Evolutionary conservation across 331 rosid species (phyloP).

Genomic region (Quercus tomentella): DNA sequence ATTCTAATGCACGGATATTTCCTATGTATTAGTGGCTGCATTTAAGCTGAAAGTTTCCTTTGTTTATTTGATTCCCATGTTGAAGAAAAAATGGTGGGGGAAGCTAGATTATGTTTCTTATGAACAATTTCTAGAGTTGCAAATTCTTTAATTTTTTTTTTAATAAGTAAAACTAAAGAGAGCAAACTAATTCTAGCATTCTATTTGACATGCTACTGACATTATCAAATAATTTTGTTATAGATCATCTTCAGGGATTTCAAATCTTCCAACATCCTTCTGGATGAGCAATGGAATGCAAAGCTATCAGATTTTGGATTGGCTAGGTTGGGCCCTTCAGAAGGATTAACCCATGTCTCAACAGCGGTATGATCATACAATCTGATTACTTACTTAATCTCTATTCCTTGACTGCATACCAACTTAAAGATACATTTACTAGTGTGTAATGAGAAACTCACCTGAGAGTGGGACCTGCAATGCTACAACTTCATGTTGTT

Average conservation of each 20-base stretch:
- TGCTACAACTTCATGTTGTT: neutral
- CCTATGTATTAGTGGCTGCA: neutral
- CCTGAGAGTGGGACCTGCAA: neutral
- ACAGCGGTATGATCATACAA: constrained; percentile 69
- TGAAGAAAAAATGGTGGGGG: neutral
- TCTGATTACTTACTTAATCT: neutral
- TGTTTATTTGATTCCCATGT: neutral
- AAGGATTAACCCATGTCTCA: constrained; percentile 93
- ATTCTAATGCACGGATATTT: neutral
- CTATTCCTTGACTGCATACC: neutral
- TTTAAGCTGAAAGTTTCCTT: neutral
- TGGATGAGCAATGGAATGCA: constrained; percentile 94
- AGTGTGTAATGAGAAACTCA: neutral
- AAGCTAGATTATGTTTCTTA: neutral
- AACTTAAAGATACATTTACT: neutral
- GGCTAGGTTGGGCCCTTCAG: constrained; percentile 94
- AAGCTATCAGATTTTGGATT: constrained; percentile 97
- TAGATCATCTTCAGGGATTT: constrained; percentile 98
- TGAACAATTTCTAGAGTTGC: neutral
- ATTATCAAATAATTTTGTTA: neutral
- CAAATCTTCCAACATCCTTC: constrained; percentile 91
- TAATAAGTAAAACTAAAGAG: too few relatives aligned
- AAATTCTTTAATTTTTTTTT: neutral
- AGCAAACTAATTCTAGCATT: neutral
- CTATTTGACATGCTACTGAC: neutral